A percentile compares a stretch with the other conserved stretches of the same genome.
Conservation (phyloP, 345 rosid species). For the Linum usitatissimum region DNA sequence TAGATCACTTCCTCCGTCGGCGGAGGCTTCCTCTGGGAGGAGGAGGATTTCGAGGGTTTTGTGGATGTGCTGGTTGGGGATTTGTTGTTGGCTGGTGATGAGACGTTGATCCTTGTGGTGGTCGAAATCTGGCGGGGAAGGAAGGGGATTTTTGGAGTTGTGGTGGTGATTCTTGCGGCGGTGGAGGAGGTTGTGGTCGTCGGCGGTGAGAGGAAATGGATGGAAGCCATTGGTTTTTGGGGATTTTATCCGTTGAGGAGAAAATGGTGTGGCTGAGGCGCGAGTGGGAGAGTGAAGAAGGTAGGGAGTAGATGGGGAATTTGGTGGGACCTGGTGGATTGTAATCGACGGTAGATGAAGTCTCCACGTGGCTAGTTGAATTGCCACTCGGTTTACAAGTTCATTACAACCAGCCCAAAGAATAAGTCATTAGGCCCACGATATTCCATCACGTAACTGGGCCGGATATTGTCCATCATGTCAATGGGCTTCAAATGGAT, state of each 20-base stretch:
- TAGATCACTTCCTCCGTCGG: slow-evolving; percentile 55
- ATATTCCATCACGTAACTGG: no score
- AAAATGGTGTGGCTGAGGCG: background rate
- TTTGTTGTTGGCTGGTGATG: slow-evolving; percentile 44
- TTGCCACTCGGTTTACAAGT: background rate
- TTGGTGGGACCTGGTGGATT: background rate
- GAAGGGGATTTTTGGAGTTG: slow-evolving; percentile 20
- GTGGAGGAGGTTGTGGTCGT: background rate
- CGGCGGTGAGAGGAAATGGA: slow-evolving; percentile 17
- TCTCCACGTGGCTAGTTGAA: slow-evolving; percentile 5
- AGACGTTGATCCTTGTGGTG: slow-evolving; percentile 34
- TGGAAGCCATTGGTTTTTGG: slow-evolving; percentile 24
- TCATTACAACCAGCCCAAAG: background rate
- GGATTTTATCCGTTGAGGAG: slow-evolving; percentile 15
- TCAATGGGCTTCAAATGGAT: no score
- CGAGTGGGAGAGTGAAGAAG: slow-evolving; percentile 2
- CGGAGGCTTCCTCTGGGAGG: slow-evolving; percentile 20
- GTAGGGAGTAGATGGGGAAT: background rate
- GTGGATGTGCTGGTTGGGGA: slow-evolving; percentile 17
- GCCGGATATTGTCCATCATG: no score
- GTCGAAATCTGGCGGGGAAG: slow-evolving; percentile 15
- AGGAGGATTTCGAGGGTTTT: slow-evolving; percentile 4
- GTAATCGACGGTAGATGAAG: background rate
- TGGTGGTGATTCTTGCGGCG: slow-evolving; percentile 8
- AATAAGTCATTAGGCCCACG: background rate